Conservation (phyloP, 2,329 filamentous ascomycete genomes). For the Sclerotinia glacialis region DNA sequence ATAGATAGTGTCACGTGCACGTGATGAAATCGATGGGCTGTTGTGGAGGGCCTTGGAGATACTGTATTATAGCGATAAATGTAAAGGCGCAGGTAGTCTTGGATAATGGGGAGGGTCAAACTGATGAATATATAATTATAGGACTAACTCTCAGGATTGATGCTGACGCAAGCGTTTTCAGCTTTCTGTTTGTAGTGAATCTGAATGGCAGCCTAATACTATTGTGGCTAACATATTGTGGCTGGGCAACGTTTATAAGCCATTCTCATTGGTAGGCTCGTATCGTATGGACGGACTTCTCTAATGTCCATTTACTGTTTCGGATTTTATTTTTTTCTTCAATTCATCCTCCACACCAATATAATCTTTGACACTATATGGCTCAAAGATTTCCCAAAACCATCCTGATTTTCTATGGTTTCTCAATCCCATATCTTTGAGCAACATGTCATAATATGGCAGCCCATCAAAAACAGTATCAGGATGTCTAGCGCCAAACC, state of each 20-base stretch:
- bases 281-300: conserved; percentile 30
- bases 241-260: background rate
- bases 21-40: background rate
- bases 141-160: background rate
- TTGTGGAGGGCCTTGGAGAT: background rate
- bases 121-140: background rate
- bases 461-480: conserved; percentile 76
- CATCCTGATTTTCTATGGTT: conserved; percentile 51
- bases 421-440: conserved; percentile 62
- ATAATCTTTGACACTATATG: conserved; percentile 49
- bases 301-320: conserved; percentile 27
- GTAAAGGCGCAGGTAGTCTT: background rate
- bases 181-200: background rate
- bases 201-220: background rate
- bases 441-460: conserved; percentile 68
- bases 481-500: conserved; percentile 59
- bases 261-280: background rate
- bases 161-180: conserved; percentile 16
- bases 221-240: conserved; percentile 4
- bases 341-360: conserved; percentile 46
- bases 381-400: conserved; percentile 42
- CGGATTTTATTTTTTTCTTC: conserved; percentile 22
- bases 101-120: background rate
- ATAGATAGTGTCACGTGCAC: background rate
- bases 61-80: background rate